Base-by-base conservation (phyloP, 441 rosid species). In the Omphalea diandra region DNA sequence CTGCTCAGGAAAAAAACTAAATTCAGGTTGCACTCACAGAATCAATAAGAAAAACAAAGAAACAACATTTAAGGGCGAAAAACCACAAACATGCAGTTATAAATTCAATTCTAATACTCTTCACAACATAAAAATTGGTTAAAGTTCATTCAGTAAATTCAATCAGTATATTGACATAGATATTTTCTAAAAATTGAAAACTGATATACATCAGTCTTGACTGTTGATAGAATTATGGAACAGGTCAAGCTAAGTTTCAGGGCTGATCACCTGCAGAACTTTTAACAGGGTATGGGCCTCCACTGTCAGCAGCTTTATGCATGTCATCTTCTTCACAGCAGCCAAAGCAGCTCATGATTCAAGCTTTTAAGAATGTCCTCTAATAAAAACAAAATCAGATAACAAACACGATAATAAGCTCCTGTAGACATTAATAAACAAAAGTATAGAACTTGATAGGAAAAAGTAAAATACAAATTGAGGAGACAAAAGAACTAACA, bases 241-340 rank as follows among this genome's bases (percentile, higher is more conserved):
- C 33, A 36, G 47, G 9, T 53, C 29, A 11, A 63, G 40, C 53
- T 60, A 11, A 63, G 40, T 57, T 60, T 15, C 20, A 32, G 44
- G 26, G 7, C 24, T 2, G 41, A 33, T 38, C 73, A 90, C 97
- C 95, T 77, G 87, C 80, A 36, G 88, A 84, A 73, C 70, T 84
- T 81, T 88, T 91, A 26, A 80, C 82, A 61, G 82, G 62, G 72
- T 88, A 79, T 5, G 83, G 82, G 33, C 88, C 91, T 63, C 90
- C 94, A 80, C 44, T 76, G 52, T 94, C 96, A 54, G 94, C 82
- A 65, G 86, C 79, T 81, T 85, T 90, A 55, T 84, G 89, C 80
- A 82, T 70, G 64, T 88, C 95, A 83, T 86, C 96, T 47, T 88
- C 98, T 61, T 73, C 85, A 53, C 97, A 94, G 74, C 98, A 91